Conservation (phyloP, 2,329 filamentous ascomycete genomes). For the Cryphonectria carpinicola region DNA sequence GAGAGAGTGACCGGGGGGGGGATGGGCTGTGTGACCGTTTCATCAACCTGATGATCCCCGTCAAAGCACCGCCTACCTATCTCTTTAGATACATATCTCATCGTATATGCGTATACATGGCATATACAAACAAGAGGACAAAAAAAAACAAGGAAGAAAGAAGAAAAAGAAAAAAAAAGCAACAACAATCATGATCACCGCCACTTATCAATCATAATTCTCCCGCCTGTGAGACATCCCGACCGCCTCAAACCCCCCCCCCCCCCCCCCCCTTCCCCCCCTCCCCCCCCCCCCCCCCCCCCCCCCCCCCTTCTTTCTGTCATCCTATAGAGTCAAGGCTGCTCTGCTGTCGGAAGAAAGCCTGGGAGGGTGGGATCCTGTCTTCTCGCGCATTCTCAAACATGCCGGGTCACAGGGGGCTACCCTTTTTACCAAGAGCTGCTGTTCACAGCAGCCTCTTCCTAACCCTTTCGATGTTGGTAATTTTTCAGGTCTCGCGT, state of each 20-base stretch:
- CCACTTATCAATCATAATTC: not conserved
- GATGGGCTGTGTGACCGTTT: too few relatives aligned
- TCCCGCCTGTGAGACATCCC: not conserved
- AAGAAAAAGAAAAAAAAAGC: not conserved
- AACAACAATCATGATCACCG: not conserved
- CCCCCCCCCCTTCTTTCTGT: not conserved
- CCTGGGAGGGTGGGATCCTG: slow-evolving; percentile 5
- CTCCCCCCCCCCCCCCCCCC: not conserved
- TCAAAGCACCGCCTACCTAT: not conserved
- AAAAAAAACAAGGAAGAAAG: too few relatives aligned
- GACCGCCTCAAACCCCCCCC: not conserved
- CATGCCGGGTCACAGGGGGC: not conserved
- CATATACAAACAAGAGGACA: not conserved
- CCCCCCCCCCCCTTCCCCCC: not conserved
- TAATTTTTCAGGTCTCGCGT: not conserved
- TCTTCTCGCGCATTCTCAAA: not conserved
- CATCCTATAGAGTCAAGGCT: slow-evolving; percentile 3
- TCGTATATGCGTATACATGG: not conserved
- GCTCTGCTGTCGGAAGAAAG: not conserved
- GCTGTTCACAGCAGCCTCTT: not conserved
- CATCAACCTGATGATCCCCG: not conserved
- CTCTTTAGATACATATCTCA: not conserved
- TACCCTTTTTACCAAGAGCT: not conserved
- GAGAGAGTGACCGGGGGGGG: too few relatives aligned
- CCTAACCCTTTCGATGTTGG: not conserved